These are phyloP conservation scores for Trifolium subterraneum DNA, from an alignment of 306 rosid species.

Conservation along the genomic window DNA sequence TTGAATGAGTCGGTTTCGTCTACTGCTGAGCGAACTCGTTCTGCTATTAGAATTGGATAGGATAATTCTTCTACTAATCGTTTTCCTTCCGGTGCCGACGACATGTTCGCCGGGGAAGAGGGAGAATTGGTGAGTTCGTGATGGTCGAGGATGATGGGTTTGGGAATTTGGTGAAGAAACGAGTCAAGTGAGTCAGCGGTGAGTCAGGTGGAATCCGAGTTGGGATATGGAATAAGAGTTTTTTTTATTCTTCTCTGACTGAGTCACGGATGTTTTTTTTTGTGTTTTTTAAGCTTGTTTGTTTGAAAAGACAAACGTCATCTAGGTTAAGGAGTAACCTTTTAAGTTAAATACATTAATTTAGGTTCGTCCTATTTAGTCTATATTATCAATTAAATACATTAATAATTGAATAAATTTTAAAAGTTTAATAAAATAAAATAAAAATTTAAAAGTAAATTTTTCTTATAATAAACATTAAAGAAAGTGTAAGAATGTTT, in stretches of 20 bases:
- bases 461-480: too few species aligned
- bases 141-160: neutral
- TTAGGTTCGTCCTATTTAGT: too few species aligned
- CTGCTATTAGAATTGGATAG: slow-evolving; percentile 68
- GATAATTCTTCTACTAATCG: slow-evolving; percentile 67
- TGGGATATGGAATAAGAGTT: slow-evolving; percentile 11
- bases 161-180: neutral
- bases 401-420: too few species aligned
- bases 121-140: neutral
- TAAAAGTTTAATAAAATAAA: too few species aligned
- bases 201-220: slow-evolving; percentile 47
- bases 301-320: slow-evolving; percentile 3
- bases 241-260: neutral
- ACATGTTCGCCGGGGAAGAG: slow-evolving; percentile 50
- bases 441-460: too few species aligned
- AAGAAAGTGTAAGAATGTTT: too few species aligned
- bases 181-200: slow-evolving; percentile 43
- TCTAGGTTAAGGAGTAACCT: slow-evolving; percentile 6
- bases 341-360: too few species aligned
- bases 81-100: slow-evolving; percentile 51
- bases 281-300: slow-evolving; percentile 45
- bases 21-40: slow-evolving; percentile 63
- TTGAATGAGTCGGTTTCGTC: slow-evolving; percentile 65
- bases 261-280: slow-evolving; percentile 46
- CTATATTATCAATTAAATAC: too few species aligned